A percentile compares a stretch with the other conserved stretches of the same genome.
These are phyloP conservation scores for Globisporangium viniferum DNA, from an alignment of 352 stramenopile species.

Conservation along the genomic window DNA sequence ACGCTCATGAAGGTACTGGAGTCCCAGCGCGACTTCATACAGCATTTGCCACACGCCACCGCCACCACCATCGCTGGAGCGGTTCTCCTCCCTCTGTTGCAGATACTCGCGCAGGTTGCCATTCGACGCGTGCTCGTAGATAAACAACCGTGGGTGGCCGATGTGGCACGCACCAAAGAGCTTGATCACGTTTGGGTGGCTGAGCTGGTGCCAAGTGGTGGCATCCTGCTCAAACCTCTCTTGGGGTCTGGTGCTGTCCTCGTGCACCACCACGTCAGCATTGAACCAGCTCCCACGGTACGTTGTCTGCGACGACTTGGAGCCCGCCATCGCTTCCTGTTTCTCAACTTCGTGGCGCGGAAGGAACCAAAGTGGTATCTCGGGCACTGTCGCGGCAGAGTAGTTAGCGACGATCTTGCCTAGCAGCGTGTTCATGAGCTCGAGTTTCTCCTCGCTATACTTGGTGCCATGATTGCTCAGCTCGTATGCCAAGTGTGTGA, in stretches of 20 bases:
- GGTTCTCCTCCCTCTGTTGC: background rate
- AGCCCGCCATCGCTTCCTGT: background rate
- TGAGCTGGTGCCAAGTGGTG: slow-evolving; percentile 7
- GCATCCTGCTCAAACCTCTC: slow-evolving; percentile 4
- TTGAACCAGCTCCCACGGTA: slow-evolving; percentile 8
- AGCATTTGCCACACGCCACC: slow-evolving; percentile 3
- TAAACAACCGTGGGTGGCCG: background rate
- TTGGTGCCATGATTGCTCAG: slow-evolving; percentile 6
- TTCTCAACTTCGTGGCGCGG: slow-evolving; percentile 16
- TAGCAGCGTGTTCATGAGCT: slow-evolving; percentile 4
- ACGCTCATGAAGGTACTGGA: slow-evolving; percentile 57
- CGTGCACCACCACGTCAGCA: slow-evolving; percentile 4
- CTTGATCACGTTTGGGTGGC: slow-evolving; percentile 25
- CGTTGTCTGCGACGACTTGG: background rate
- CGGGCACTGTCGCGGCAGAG: background rate
- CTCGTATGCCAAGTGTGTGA: slow-evolving; percentile 10
- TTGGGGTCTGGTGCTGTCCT: background rate
- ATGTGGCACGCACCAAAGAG: slow-evolving; percentile 15
- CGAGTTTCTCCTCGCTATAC: slow-evolving; percentile 14
- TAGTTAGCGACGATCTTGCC: background rate
- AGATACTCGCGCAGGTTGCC: slow-evolving; percentile 9
- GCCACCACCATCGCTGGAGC: background rate
- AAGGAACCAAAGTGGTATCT: slow-evolving; percentile 10
- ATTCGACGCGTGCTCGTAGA: slow-evolving; percentile 4
- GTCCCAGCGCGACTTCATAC: slow-evolving; percentile 19